phyloP scores from a whole-genome alignment of 2,329 filamentous ascomycete genomes.

The Hypoxylon rubiginosum region DNA sequence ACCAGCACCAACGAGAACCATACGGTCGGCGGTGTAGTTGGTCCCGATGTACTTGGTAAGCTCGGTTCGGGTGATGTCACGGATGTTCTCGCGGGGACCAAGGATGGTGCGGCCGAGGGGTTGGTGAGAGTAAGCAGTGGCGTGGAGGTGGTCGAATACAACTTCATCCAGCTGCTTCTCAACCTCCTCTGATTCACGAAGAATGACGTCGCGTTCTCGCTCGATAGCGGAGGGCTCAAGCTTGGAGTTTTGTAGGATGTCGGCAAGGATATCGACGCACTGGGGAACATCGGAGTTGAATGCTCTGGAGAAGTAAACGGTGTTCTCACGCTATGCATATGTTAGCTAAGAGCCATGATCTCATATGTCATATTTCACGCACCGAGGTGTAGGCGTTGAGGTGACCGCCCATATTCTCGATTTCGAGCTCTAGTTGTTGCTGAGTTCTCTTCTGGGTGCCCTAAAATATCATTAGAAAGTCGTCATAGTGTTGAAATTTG shows the following conservation, averaged over 20 bases:
- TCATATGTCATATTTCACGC: slow-evolving; percentile 58
- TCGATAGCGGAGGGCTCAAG: slow-evolving; percentile 93
- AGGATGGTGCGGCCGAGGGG: slow-evolving; percentile 97
- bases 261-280: slow-evolving; percentile 97
- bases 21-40: slow-evolving; percentile 99
- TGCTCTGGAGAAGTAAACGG: slow-evolving; percentile 99
- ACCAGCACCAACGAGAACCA: slow-evolving; percentile 97
- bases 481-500: slow-evolving; percentile 8
- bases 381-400: slow-evolving; percentile 99
- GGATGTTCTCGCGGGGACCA: slow-evolving; percentile 97
- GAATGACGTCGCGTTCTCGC: slow-evolving; percentile 97
- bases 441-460: slow-evolving; percentile 95
- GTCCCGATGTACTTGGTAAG: slow-evolving; percentile 97
- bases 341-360: slow-evolving; percentile 19
- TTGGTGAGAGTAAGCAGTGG: slow-evolving; percentile 97
- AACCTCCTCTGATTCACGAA: slow-evolving; percentile 98
- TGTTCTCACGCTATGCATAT: slow-evolving; percentile 86
- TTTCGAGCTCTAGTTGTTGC: slow-evolving; percentile 98
- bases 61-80: slow-evolving; percentile 92
- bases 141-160: slow-evolving; percentile 98
- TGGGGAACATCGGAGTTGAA: slow-evolving; percentile 98
- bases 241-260: slow-evolving; percentile 99
- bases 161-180: slow-evolving; percentile 99
- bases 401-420: slow-evolving; percentile 99
- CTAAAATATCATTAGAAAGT: slow-evolving; percentile 59